These are phyloP conservation scores for Lanmaoa pseudosensibilis DNA, from an alignment of 768 basidiomycete species.

Conservation along the genomic window DNA sequence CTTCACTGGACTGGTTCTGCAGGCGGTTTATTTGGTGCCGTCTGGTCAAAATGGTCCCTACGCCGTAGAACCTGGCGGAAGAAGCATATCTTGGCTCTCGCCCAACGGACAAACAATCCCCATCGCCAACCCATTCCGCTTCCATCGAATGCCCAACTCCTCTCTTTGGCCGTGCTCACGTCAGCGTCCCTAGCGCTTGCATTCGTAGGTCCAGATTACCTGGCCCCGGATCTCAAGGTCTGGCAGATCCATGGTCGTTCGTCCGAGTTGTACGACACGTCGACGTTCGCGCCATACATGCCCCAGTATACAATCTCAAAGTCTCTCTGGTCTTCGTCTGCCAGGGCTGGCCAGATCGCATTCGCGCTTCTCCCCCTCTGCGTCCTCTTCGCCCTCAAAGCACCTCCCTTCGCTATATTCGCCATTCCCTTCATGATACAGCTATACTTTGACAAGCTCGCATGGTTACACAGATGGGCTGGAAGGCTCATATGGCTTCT, in stretches of 20 bases:
- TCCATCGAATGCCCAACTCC: slow-evolving; percentile 65
- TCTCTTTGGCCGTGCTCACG: slow-evolving; percentile 47
- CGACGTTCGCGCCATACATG: slow-evolving; percentile 38
- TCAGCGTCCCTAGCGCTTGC: slow-evolving; percentile 44
- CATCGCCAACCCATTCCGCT: slow-evolving; percentile 46
- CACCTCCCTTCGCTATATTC: slow-evolving; percentile 70
- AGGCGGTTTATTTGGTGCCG: slow-evolving; percentile 46
- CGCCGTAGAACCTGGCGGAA: slow-evolving; percentile 60
- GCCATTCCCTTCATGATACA: slow-evolving; percentile 61
- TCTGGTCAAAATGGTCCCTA: slow-evolving; percentile 59
- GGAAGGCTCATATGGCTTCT: slow-evolving; percentile 70
- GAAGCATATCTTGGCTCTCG: slow-evolving; percentile 40
- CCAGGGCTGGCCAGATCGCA: slow-evolving; percentile 64
- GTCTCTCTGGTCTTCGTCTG: slow-evolving; percentile 71
- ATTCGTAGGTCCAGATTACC: slow-evolving; percentile 69
- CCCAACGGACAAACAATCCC: slow-evolving; percentile 33
- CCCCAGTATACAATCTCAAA: slow-evolving; percentile 64
- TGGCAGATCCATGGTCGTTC: slow-evolving; percentile 41
- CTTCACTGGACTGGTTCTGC: slow-evolving; percentile 45
- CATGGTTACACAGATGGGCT: slow-evolving; percentile 68
- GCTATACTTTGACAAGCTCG: slow-evolving; percentile 74
- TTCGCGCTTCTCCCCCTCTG: slow-evolving; percentile 73
- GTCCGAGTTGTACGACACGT: slow-evolving; percentile 26
- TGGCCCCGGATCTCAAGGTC: slow-evolving; percentile 48
- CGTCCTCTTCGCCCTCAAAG: slow-evolving; percentile 68